phyloP scores from a whole-genome alignment of 306 rosid genomes.

The Myrica gale region DNA sequence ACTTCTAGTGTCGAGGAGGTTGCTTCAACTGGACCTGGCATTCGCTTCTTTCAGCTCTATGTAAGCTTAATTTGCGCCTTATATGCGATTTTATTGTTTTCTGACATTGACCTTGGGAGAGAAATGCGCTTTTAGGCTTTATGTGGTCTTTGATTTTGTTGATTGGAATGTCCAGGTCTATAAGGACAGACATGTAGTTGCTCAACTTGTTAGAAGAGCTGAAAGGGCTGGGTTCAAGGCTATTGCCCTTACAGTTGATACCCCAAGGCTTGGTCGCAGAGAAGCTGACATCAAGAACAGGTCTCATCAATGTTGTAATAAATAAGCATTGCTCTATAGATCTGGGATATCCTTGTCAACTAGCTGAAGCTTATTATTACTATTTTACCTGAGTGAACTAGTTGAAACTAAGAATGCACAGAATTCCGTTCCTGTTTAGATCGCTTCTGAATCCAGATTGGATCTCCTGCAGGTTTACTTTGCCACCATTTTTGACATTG shows the following conservation, averaged over 20 bases:
- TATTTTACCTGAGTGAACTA: not conserved
- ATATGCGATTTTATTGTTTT: conserved; percentile 3
- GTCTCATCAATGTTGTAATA: conserved; percentile 33
- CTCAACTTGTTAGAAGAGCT: conserved; percentile 97
- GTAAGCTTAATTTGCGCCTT: conserved; percentile 44
- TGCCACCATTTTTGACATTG: conserved; percentile 85
- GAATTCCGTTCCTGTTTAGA: not conserved
- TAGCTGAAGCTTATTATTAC: too few relatives aligned
- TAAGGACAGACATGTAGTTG: conserved; percentile 83
- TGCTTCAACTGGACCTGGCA: conserved; percentile 97
- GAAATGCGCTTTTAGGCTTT: conserved; percentile 10
- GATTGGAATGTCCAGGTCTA: conserved; percentile 52
- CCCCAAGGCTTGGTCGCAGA: conserved; percentile 93
- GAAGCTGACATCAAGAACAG: conserved; percentile 99
- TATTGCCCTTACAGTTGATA: conserved; percentile 93
- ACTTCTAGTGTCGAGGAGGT: conserved; percentile 98
- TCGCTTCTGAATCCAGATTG: not conserved
- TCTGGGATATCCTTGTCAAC: not conserved
- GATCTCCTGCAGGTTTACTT: conserved; percentile 55
- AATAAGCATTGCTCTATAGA: conserved; percentile 14
- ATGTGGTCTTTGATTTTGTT: not conserved
- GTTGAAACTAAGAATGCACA: not conserved
- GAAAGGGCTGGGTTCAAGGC: conserved; percentile 99
- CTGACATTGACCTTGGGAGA: not conserved
- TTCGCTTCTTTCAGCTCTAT: conserved; percentile 96